These are phyloP conservation scores for Neurospora sp. DNA, from an alignment of 2,329 filamentous ascomycete species.

Conservation along the genomic window DNA sequence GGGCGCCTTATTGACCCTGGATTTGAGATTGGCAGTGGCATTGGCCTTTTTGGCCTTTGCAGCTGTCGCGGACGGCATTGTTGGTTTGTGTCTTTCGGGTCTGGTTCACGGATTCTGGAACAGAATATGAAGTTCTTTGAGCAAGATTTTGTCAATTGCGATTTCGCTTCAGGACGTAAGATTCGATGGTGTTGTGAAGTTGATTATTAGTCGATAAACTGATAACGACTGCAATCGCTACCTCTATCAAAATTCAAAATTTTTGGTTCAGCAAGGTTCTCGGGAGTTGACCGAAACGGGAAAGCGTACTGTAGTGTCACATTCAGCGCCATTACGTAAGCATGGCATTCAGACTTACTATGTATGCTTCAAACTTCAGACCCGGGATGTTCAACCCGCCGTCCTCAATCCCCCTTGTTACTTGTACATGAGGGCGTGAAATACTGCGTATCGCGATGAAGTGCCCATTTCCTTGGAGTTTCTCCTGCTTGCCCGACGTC, in stretches of 20 bases:
- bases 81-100: background rate
- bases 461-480: background rate
- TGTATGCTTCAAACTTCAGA: too few relatives aligned
- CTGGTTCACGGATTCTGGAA: background rate
- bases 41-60: constrained; percentile 3
- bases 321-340: background rate
- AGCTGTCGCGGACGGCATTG: constrained; percentile 1
- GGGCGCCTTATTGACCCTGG: background rate
- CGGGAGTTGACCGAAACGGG: background rate
- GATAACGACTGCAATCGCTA: background rate
- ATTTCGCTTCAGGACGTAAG: background rate
- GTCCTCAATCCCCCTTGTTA: too few relatives aligned
- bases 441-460: background rate
- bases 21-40: background rate
- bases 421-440: background rate
- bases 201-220: background rate
- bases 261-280: background rate
- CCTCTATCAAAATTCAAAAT: background rate
- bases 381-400: too few relatives aligned
- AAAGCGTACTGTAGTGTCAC: background rate
- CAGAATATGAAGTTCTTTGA: background rate
- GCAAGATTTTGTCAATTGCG: background rate
- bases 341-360: background rate
- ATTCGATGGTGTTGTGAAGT: background rate
- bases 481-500: background rate